Evolutionary conservation across 331 rosid species (phyloP).

Genomic region (Telfairia occidentalis): DNA sequence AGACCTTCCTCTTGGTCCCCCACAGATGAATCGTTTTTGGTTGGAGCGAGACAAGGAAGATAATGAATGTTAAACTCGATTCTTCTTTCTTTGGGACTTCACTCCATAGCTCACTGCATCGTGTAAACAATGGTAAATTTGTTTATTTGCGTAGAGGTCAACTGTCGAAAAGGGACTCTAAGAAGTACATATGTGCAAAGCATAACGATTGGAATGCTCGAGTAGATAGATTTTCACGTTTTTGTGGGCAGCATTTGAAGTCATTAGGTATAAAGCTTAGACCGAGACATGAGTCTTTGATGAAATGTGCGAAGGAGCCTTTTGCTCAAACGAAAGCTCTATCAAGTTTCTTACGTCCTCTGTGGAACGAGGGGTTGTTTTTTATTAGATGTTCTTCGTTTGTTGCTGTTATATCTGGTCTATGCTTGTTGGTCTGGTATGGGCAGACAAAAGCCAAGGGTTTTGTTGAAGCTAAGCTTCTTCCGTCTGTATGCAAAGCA

Average conservation of each 20-base stretch:
- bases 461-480: slow-evolving; percentile 48
- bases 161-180: slow-evolving; percentile 24
- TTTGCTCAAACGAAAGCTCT: slow-evolving; percentile 36
- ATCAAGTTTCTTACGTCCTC: slow-evolving; percentile 34
- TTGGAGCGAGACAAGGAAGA: slow-evolving; percentile 26
- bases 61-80: slow-evolving; percentile 44
- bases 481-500: slow-evolving; percentile 72
- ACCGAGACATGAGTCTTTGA: slow-evolving; percentile 31
- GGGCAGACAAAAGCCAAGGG: slow-evolving; percentile 58
- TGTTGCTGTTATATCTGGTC: slow-evolving; percentile 55
- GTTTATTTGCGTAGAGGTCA: slow-evolving; percentile 25
- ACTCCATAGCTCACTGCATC: slow-evolving; percentile 32
- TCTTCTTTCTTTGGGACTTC: slow-evolving; percentile 44
- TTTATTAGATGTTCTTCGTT: slow-evolving; percentile 59
- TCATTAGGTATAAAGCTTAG: slow-evolving; percentile 35
- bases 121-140: slow-evolving; percentile 22
- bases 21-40: slow-evolving; percentile 22
- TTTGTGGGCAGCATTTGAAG: slow-evolving; percentile 54
- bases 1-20: slow-evolving; percentile 53
- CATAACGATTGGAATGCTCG: slow-evolving; percentile 37
- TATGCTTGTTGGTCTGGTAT: slow-evolving; percentile 68
- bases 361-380: slow-evolving; percentile 64
- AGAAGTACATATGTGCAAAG: slow-evolving; percentile 36
- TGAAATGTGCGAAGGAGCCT: slow-evolving; percentile 49
- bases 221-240: slow-evolving; percentile 35